Percentiles rank a stretch among this genome's conserved stretches.
Evolutionary conservation across 768 basidiomycete species (phyloP).

Genomic region (Kwoniella shandongensis): DNA sequence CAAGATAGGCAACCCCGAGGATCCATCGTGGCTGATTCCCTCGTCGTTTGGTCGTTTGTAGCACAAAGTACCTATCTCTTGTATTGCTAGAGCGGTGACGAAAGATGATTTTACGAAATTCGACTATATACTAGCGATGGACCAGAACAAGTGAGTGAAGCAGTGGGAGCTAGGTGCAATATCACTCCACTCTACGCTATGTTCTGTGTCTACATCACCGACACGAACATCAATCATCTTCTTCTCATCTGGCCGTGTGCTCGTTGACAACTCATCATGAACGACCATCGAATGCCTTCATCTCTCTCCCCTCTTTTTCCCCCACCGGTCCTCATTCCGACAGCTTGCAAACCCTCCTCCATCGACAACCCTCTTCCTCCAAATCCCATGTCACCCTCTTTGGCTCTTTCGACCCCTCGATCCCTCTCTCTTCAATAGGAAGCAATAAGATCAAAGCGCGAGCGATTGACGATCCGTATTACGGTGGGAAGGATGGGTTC

Average conservation of each 20-base stretch:
- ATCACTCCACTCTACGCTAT: not conserved
- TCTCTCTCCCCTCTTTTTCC: not conserved
- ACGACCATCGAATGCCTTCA: too few species aligned
- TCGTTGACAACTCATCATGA: too few species aligned
- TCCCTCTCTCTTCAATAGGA: conserved; percentile 51
- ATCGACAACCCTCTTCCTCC: conserved; percentile 35
- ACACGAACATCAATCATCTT: too few species aligned
- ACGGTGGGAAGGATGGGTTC: conserved; percentile 72
- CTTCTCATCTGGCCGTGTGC: too few species aligned
- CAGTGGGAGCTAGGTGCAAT: too few species aligned
- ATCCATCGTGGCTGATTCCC: too few species aligned
- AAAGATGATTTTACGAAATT: conserved; percentile 70
- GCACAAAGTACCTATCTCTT: conserved; percentile 71
- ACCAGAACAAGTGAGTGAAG: conserved; percentile 72
- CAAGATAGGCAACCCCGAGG: not conserved
- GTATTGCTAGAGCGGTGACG: conserved; percentile 67
- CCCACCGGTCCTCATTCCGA: not conserved
- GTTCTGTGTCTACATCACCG: not conserved
- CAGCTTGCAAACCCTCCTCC: conserved; percentile 44
- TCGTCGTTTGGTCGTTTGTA: conserved; percentile 47
- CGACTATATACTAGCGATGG: conserved; percentile 83
- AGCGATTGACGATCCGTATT: conserved; percentile 76
- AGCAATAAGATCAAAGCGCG: conserved; percentile 56
- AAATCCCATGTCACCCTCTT: conserved; percentile 44
- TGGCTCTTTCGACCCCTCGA: conserved; percentile 38